Evolutionary conservation across 1,284 basidiomycete genomes (phyloP).

Genomic region (Pterula multifida): DNA sequence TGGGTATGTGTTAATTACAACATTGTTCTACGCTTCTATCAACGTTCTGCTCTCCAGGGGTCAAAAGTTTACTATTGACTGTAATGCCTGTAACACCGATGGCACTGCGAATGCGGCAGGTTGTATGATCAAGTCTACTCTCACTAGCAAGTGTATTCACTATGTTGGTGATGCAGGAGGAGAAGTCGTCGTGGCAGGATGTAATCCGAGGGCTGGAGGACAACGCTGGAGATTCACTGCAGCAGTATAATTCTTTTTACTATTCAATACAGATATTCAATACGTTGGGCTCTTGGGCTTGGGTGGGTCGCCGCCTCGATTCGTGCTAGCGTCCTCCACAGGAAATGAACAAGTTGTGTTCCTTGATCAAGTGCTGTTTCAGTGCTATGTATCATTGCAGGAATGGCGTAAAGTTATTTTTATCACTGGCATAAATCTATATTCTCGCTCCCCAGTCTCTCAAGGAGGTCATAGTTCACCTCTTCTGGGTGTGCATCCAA

Average conservation of each 20-base stretch:
- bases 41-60: not conserved
- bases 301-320: no score
- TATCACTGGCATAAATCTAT: no score
- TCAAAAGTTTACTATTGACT: not conserved
- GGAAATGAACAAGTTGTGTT: no score
- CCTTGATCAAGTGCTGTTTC: no score
- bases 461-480: no score
- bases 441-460: no score
- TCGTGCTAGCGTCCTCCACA: no score
- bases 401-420: no score
- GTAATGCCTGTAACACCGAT: not conserved
- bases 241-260: not conserved
- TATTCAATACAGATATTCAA: no score
- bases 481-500: no score
- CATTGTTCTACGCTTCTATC: not conserved
- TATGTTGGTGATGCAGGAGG: not conserved
- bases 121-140: not conserved
- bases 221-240: not conserved
- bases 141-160: not conserved
- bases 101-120: not conserved
- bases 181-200: not conserved
- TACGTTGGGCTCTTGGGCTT: no score
- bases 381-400: no score
- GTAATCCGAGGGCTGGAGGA: not conserved
- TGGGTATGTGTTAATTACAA: not conserved